Evolutionary conservation across 1,284 basidiomycete species (phyloP), one percentile per base, ranked within the genome.

Genomic region (Heterobasidion occidentale): DNA sequence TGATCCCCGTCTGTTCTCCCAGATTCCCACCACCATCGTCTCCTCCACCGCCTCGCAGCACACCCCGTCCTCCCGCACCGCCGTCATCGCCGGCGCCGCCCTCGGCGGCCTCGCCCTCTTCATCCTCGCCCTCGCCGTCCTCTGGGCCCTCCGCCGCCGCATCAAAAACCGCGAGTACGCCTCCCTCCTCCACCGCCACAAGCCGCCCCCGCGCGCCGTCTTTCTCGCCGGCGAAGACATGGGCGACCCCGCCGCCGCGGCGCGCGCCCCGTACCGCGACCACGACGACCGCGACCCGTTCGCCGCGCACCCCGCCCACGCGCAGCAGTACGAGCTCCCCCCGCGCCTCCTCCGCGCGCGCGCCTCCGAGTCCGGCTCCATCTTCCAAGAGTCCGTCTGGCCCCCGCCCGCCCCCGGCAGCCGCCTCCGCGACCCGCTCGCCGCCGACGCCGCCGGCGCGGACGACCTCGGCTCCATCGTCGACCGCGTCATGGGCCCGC

Each of bases 401-500:
- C 76, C 75, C 4, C 77, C 76, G 0, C 77, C 78, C 1, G 63
- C 63, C 27, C 71, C 75, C 44, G 64, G 60, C 35, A 71, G 65
- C 35, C 66, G 66, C 1, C 68, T 81, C 55, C 70, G 76, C 53
- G 80, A 81, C 61, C 77, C 78, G 1, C 66, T 79, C 19, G 19
- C 27, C 55, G 60, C 73, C 20, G 61, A 64, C 0, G 62, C 64
- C 9, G 57, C 67, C 17, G 70, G 67, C 46, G 60, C 70, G 5
- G 68, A 72, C 45, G 72, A 79, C 53, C 67, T 81, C 2, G 55
- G 63, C 8, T 64, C 66, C 7, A 80, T 82, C 58, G 72, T 82
- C 11, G 75, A 79, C 54, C 73, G 78, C 53, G 73, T 81, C 5
- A 81, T 82, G 80, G 80, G 80, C 4, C 71, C 73, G n/a, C n/a